Base-by-base conservation (phyloP, 78 protist species). In the Cavenderia fasciculata region DNA sequence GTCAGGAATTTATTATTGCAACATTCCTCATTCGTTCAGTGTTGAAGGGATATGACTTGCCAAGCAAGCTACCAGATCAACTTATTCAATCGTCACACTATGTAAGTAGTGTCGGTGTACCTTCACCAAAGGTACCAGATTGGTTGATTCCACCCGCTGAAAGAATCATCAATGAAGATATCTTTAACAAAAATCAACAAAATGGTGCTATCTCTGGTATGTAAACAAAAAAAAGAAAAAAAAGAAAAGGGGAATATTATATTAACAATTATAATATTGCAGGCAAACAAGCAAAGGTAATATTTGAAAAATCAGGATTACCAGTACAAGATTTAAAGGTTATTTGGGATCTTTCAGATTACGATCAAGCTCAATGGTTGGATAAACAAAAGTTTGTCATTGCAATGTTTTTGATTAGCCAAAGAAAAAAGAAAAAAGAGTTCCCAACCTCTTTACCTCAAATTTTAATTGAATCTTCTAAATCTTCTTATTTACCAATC, bases 1-100 rank as follows among this genome's bases (percentile, higher is more conserved):
- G 90, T 56, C 90, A 82, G 33, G 90, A 82, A 19, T 82, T 82
- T 56, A 82, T 82, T n/a, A 68, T 82, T 57, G 90, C 90, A 21
- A 56, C 90, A 7, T 82, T 68, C 54, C 49, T 82, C 40, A 82
- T 82, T 44, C 72, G 65, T 14, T 56, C 72, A 16, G 62, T 68
- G 18, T 25, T 82, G 33, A 68, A 65, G 34, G 90, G 90, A 19
- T 82, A 82, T 56, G 90, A 82, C 19, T 31, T 82, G 33, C 90
- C 90, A 51, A 27, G n/a, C 27, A 49, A 29, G 29, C n/a, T 82
- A 6, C 78, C 90, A 38, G 90, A 82, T 12, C 38, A 69, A 56
- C 43, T 82, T 18, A 14, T 82, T 21, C 43, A 38, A 1, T 68
- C 76, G 1, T 65, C 90, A 57, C 62, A 68, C 23, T 82, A 68